Base-by-base conservation (phyloP, 1,139 yeast species). In the Kluyveromyces marxianus region DNA sequence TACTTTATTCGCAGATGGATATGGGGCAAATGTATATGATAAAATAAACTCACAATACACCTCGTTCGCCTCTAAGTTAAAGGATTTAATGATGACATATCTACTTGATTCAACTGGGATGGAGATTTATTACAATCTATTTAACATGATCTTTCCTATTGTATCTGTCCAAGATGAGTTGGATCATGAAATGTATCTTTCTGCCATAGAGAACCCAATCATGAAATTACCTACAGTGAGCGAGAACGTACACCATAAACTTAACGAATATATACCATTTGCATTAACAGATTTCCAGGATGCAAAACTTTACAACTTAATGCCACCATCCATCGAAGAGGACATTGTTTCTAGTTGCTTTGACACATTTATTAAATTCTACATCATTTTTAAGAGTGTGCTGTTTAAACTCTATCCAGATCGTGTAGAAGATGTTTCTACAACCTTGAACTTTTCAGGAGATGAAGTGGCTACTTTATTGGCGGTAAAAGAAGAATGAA, bases 71-170 rank as follows among this genome's bases (percentile, higher is more conserved):
- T 47, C 52, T 10, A 50, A 50, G 25, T 48, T 63, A 52, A 45
- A 56, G 32, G 68, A 69, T 32, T 55, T 72, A 25, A 80, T 77
- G 53, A 69, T 69, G 28, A 69, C 67, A 25, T 53, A 62, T 1
- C 59, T 83, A 14, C 65, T 83, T 37, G 65, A 67, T 21, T 74
- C 71, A 31, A 74, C 84, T 33, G 74, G 76, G 0, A 62, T 83
- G 34, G 68, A 67, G 27, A 77, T 82, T 46, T 78, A 76, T 52
- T 79, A 71, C 58, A 83, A 82, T 56, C 65, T 83, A 42, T 68
- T 81, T 44, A 80, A 81, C 54, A 80, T 83, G 84, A 81, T 83
- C n/a, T 79, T 78, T 59, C 83, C 85, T 14, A 65, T 81, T 25
- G 76, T 71, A 30, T 73, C 73, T 26, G 65, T 69, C 10, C 62